Percentiles rank a stretch among this genome's conserved stretches.
Conservation (phyloP, 805 yeast species). For the Torulaspora maleeae region DNA sequence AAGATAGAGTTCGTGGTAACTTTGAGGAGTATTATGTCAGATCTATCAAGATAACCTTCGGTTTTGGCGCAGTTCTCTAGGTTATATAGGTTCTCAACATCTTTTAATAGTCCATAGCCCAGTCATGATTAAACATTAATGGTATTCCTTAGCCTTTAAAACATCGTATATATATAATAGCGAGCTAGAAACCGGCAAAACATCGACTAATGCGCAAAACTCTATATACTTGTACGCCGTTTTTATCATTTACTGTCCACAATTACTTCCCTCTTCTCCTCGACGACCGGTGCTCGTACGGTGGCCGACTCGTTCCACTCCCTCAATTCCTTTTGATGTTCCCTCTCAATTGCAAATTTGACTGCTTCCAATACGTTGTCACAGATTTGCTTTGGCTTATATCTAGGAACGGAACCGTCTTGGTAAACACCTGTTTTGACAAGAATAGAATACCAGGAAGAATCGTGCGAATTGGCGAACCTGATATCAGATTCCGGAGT, state of each 20-base stretch:
- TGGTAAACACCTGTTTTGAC: constrained; percentile 86
- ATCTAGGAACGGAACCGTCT: constrained; percentile 73
- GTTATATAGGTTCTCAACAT: neutral
- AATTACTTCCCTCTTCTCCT: constrained; percentile 36
- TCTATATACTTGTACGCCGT: constrained; percentile 5
- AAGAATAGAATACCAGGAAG: constrained; percentile 77
- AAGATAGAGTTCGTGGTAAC: constrained; percentile 76
- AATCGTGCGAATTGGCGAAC: constrained; percentile 82
- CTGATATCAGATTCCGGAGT: constrained; percentile 86
- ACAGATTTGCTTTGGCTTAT: constrained; percentile 69
- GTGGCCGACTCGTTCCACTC: constrained; percentile 64
- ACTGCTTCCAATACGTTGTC: constrained; percentile 78
- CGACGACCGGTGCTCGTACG: constrained; percentile 47
- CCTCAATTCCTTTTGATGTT: constrained; percentile 62
- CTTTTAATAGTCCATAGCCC: neutral
- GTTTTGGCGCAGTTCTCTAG: constrained; percentile 87
- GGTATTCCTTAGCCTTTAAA: too few relatives aligned
- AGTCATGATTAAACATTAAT: neutral
- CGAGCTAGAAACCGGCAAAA: neutral
- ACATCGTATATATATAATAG: too few relatives aligned
- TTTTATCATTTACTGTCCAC: neutral
- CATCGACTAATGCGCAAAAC: constrained; percentile 1
- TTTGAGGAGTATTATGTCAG: constrained; percentile 86
- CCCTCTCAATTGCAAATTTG: constrained; percentile 76
- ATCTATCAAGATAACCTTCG: constrained; percentile 87